phyloP scores from a whole-genome alignment of 78 protist genomes.

The Mantamonas sphyraenae region DNA sequence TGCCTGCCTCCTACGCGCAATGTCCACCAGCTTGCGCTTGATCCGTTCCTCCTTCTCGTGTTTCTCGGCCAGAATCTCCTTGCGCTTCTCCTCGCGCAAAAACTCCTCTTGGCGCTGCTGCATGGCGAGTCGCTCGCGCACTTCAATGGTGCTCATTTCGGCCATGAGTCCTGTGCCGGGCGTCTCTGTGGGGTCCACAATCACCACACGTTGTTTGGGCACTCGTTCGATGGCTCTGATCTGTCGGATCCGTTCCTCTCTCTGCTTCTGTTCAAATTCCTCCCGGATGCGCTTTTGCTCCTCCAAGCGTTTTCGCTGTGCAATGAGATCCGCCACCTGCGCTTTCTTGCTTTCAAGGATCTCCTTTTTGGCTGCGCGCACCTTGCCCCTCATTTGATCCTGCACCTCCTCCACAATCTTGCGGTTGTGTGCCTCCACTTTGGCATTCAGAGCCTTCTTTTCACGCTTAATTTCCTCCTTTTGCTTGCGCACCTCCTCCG shows the following conservation, averaged over 20 bases:
- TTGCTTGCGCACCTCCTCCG: background rate
- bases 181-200: slow-evolving; percentile 17
- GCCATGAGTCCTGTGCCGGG: slow-evolving; percentile 16
- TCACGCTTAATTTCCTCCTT: too few species aligned
- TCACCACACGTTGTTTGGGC: background rate
- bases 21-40: background rate
- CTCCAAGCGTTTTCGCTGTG: background rate
- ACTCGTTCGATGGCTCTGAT: slow-evolving; percentile 33
- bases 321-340: background rate
- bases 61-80: background rate
- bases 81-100: background rate
- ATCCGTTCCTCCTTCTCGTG: slow-evolving; percentile 1
- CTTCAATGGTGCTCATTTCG: slow-evolving; percentile 21
- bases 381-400: too few species aligned
- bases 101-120: background rate
- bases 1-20: background rate
- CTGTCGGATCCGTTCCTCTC: slow-evolving; percentile 19
- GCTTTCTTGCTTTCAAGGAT: background rate
- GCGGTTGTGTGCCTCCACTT: too few species aligned
- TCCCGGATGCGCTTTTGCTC: background rate
- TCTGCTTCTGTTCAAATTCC: background rate
- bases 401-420: too few species aligned
- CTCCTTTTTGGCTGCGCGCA: background rate
- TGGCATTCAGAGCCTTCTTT: too few species aligned
- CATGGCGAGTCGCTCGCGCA: slow-evolving; percentile 22